Conservation (phyloP, 495 filamentous ascomycete genomes). For the Penicillium verhagenii region DNA sequence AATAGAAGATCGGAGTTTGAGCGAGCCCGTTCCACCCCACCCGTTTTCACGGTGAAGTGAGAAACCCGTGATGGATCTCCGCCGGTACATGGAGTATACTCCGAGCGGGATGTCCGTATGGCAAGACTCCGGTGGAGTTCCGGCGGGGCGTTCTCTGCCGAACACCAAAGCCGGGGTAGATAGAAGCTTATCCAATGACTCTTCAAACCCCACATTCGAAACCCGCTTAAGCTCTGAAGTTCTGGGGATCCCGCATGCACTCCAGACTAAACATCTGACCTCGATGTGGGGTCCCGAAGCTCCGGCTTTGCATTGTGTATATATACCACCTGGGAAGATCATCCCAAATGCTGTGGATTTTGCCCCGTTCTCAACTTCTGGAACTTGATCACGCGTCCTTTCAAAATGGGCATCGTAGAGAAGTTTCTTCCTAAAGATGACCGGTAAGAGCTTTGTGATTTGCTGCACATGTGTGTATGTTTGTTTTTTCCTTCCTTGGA, state of each 20-base stretch:
- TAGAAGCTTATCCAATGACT: background rate
- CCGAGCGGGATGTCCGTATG: constrained; percentile 15
- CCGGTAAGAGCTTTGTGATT: constrained; percentile 20
- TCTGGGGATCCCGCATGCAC: background rate
- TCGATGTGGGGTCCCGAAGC: constrained; percentile 16
- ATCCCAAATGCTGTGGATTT: background rate
- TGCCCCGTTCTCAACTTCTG: background rate
- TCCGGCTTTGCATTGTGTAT: background rate
- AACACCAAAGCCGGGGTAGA: background rate
- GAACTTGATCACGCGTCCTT: background rate
- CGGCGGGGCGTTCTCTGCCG: constrained; percentile 10
- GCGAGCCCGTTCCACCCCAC: background rate
- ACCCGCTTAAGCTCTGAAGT: background rate
- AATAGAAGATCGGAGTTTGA: constrained; percentile 10
- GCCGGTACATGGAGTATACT: background rate
- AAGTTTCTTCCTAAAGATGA: constrained; percentile 33
- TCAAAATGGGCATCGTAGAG: constrained; percentile 27
- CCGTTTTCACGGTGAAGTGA: background rate
- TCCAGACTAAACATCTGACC: constrained; percentile 4
- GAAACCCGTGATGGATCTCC: background rate
- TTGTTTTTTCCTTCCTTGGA: too few species aligned
- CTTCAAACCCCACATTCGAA: background rate
- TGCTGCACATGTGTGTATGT: too few species aligned
- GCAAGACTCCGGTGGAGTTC: constrained; percentile 20
- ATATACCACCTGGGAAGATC: constrained; percentile 4